phyloP scores from a whole-genome alignment of 164 flowering plant species.

The Kalanchoe fedtschenkoi region DNA sequence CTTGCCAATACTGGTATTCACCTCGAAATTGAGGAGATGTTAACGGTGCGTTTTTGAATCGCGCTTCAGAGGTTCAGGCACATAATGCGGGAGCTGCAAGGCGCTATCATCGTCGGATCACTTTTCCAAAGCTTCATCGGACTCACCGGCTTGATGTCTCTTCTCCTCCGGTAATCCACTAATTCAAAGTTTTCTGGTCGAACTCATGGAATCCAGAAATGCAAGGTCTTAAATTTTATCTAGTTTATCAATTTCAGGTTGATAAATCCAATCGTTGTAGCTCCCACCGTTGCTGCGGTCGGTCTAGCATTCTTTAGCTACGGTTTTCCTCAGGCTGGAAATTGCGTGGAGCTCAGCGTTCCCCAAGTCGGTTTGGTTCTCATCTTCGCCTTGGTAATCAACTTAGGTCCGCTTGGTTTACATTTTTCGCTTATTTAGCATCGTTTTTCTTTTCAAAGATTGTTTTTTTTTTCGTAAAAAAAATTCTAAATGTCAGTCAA shows the following conservation, averaged over 20 bases:
- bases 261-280: constrained; percentile 85
- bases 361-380: constrained; percentile 67
- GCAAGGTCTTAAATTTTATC: too few relatives aligned
- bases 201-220: too few relatives aligned
- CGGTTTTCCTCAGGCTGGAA: constrained; percentile 91
- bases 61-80: constrained; percentile 68
- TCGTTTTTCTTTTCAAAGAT: neutral
- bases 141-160: constrained; percentile 71
- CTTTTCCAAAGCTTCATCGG: constrained; percentile 76
- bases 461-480: neutral
- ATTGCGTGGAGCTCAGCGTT: constrained; percentile 76
- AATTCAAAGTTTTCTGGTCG: neutral
- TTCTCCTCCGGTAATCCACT: constrained; percentile 51
- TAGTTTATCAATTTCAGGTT: constrained; percentile 32
- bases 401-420: neutral
- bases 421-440: neutral
- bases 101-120: constrained; percentile 84
- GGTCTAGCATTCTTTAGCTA: constrained; percentile 91
- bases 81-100: constrained; percentile 91
- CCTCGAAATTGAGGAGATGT: neutral
- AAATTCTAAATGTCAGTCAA: neutral
- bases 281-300: constrained; percentile 86
- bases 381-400: constrained; percentile 65
- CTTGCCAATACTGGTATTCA: too few relatives aligned
- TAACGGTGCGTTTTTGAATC: neutral